These are phyloP conservation scores for Medicago ruthenica DNA, from an alignment of 306 rosid species.

Conservation along the genomic window DNA sequence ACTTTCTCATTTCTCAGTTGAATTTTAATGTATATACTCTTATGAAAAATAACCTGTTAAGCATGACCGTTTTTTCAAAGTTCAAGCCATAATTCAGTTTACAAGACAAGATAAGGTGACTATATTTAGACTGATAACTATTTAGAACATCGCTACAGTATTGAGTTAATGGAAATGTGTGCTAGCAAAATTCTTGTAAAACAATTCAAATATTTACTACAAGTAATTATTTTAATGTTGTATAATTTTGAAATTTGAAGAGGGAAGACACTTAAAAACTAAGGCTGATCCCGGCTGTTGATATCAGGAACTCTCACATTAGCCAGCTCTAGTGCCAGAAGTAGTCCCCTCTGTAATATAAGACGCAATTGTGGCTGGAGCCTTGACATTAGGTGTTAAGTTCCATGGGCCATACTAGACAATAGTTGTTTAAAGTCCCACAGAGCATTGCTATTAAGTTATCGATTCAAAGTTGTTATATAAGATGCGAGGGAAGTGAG, in stretches of 20 bases:
- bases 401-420: background rate
- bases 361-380: background rate
- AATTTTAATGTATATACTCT: background rate
- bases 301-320: background rate
- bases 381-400: constrained; percentile 1
- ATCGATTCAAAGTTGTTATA: no score
- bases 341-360: background rate
- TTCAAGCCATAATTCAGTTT: background rate
- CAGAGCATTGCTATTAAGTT: background rate
- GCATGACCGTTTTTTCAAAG: background rate
- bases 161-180: background rate
- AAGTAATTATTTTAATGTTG: background rate
- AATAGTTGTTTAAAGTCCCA: background rate
- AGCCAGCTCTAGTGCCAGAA: constrained; percentile 10
- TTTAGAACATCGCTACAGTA: background rate
- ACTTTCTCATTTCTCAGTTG: constrained; percentile 26
- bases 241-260: constrained; percentile 3
- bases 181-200: no score
- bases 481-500: no score
- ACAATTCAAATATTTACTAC: background rate
- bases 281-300: background rate
- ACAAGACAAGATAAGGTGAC: background rate
- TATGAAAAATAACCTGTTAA: background rate
- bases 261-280: constrained; percentile 1
- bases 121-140: background rate